Evolutionary conservation across 2,329 filamentous ascomycete species (phyloP), one percentile per base, ranked within the genome.

Genomic region (Penicillium hesseltinei): DNA sequence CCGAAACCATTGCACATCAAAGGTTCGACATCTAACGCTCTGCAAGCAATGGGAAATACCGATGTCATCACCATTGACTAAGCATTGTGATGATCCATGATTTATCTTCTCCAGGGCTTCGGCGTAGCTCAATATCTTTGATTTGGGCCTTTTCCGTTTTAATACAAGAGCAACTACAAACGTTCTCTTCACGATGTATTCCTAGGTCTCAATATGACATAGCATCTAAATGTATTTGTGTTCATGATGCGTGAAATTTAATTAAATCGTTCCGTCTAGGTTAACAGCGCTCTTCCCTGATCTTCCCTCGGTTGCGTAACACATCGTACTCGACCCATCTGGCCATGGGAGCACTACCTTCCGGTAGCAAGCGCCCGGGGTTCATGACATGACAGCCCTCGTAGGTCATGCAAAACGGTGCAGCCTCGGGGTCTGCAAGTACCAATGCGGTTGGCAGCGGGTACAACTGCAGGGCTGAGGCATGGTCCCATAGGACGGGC

Each of bases 321-420:
- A 90, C 74, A 73, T 90, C 89, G 77, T 93, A 97, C 77, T 97
- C 94, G 1, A 93, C 82, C 93, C 94, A 97, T 61, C 87, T 82
- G 6, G 86, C 89, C 7, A 88, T 84, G 4, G 87, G 86, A 62
- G 85, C 84, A 52, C 87, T 82, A 0, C 87, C 88, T 0, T 84
- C 79, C 0, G 90, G 86, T 25, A 95, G 81, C 49, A 99, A 75
- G 48, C 83, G 82, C 6, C 92, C 91, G 0, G 94, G 92, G 72
- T 99, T 99, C 84, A 99, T 88, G 35, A 97, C 92, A 77, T 94
- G 90, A 70, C 94, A 97, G 0, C 92, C 93, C 74, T 96, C 93
- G 70, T 97, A 97, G 15, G 90, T 96, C 62, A 97, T 80, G 53
- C 88, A 89, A 69, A 96, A 99, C 0, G 91, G 83, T 15, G 90